A percentile compares a stretch with the other conserved stretches of the same genome.
These are phyloP conservation scores for Viola pubescens DNA, from an alignment of 441 rosid species.

Conservation along the genomic window DNA sequence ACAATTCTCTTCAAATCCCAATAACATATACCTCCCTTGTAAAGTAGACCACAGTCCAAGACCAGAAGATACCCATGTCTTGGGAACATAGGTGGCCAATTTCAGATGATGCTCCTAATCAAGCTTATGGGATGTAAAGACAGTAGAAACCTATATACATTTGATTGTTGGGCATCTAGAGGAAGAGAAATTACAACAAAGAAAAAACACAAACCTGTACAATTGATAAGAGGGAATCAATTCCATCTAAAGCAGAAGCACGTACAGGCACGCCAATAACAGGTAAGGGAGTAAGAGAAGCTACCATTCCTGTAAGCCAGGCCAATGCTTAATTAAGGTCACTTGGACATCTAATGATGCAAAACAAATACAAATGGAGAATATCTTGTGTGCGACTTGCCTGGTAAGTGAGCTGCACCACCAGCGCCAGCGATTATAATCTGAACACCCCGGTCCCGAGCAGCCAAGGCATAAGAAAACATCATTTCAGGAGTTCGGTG, in stretches of 20 bases:
- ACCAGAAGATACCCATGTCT: too few relatives aligned
- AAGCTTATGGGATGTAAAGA: neutral
- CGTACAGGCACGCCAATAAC: slow-evolving; percentile 95
- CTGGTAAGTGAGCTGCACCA: slow-evolving; percentile 98
- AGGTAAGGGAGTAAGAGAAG: slow-evolving; percentile 87
- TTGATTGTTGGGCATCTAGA: neutral
- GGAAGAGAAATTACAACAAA: neutral
- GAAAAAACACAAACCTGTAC: slow-evolving; percentile 55
- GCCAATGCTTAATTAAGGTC: neutral
- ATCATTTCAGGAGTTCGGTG: slow-evolving; percentile 89
- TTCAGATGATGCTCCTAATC: too few relatives aligned
- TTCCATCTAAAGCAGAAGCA: slow-evolving; percentile 71
- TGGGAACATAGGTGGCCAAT: too few relatives aligned
- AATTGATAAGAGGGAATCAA: slow-evolving; percentile 89
- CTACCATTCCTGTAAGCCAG: slow-evolving; percentile 72
- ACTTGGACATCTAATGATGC: slow-evolving; percentile 1
- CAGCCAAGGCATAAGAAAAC: slow-evolving; percentile 38
- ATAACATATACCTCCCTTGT: too few relatives aligned
- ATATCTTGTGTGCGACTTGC: slow-evolving; percentile 25
- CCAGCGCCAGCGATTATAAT: slow-evolving; percentile 97
- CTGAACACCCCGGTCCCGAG: slow-evolving; percentile 56
- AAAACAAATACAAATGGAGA: neutral
- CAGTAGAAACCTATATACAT: neutral
- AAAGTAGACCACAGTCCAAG: too few relatives aligned
- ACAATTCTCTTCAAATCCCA: too few relatives aligned